Evolutionary conservation across 1,284 basidiomycete species (phyloP).

Genomic region (Taiwanofungus camphoratus): DNA sequence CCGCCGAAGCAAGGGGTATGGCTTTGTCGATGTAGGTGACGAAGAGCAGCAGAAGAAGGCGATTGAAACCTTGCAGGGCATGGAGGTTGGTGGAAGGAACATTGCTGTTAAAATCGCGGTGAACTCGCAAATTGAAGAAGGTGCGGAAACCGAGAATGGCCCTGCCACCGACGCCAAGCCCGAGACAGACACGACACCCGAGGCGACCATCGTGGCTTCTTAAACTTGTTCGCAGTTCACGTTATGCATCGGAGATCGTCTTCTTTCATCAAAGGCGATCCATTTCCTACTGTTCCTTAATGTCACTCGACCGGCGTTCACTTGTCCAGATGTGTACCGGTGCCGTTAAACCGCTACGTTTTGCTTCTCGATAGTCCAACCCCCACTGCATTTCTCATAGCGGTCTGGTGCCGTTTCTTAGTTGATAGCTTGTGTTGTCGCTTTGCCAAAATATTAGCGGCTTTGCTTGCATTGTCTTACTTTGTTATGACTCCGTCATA

Average conservation of each 20-base stretch:
- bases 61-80: conserved; percentile 74
- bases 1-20: conserved; percentile 88
- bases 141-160: conserved; percentile 32
- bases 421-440: conserved; percentile 33
- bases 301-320: conserved; percentile 3
- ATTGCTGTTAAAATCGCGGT: conserved; percentile 89
- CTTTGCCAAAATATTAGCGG: conserved; percentile 31
- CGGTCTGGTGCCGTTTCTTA: conserved; percentile 49
- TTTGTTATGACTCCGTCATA: conserved; percentile 9
- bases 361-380: conserved; percentile 10
- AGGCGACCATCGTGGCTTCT: conserved; percentile 26
- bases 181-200: conserved; percentile 25
- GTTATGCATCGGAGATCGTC: not conserved
- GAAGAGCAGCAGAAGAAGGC: conserved; percentile 85
- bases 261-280: no score
- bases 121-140: conserved; percentile 41
- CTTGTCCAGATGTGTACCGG: conserved; percentile 15
- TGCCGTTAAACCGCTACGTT: conserved; percentile 10
- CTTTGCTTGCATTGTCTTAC: conserved; percentile 10
- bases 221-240: conserved; percentile 11
- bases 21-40: conserved; percentile 86
- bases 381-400: conserved; percentile 14
- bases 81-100: conserved; percentile 72
- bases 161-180: conserved; percentile 33
- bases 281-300: conserved; percentile 1